phyloP scores from a whole-genome alignment of 495 filamentous ascomycete genomes.

The Parathielavia hyrcaniae region DNA sequence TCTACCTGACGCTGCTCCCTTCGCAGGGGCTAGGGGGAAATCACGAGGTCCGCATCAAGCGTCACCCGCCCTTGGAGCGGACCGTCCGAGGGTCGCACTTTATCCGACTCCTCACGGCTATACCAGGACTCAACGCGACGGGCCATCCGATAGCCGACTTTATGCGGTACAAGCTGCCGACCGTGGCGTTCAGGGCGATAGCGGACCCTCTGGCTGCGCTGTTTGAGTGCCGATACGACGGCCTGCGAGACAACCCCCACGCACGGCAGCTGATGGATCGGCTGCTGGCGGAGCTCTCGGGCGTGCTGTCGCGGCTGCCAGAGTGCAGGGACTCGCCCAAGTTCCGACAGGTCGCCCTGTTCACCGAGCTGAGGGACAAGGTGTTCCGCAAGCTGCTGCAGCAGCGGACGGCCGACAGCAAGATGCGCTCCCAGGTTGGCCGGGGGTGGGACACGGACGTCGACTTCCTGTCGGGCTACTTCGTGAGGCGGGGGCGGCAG shows the following conservation, averaged over 20 bases:
- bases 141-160: slow-evolving; percentile 27
- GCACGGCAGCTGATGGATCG: slow-evolving; percentile 59
- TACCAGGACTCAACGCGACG: slow-evolving; percentile 27
- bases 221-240: slow-evolving; percentile 63
- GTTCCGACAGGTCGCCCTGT: slow-evolving; percentile 50
- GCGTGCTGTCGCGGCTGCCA: slow-evolving; percentile 38
- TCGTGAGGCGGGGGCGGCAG: slow-evolving; percentile 62
- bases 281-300: slow-evolving; percentile 49
- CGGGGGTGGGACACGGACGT: slow-evolving; percentile 59
- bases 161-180: slow-evolving; percentile 55
- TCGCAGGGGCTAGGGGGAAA: neutral
- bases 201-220: slow-evolving; percentile 73
- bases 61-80: slow-evolving; percentile 24
- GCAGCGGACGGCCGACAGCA: slow-evolving; percentile 51
- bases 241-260: slow-evolving; percentile 56
- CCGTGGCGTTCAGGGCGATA: slow-evolving; percentile 64
- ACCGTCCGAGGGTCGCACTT: slow-evolving; percentile 25
- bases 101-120: slow-evolving; percentile 28
- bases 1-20: slow-evolving; percentile 25
- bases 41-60: slow-evolving; percentile 11
- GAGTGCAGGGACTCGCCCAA: slow-evolving; percentile 60
- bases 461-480: slow-evolving; percentile 77
- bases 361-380: slow-evolving; percentile 44
- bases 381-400: slow-evolving; percentile 33
- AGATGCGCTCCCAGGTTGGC: slow-evolving; percentile 57